A percentile compares a stretch with the other conserved stretches of the same genome.
These are phyloP conservation scores for Draba incana DNA, from an alignment of 345 rosid species.

Conservation along the genomic window DNA sequence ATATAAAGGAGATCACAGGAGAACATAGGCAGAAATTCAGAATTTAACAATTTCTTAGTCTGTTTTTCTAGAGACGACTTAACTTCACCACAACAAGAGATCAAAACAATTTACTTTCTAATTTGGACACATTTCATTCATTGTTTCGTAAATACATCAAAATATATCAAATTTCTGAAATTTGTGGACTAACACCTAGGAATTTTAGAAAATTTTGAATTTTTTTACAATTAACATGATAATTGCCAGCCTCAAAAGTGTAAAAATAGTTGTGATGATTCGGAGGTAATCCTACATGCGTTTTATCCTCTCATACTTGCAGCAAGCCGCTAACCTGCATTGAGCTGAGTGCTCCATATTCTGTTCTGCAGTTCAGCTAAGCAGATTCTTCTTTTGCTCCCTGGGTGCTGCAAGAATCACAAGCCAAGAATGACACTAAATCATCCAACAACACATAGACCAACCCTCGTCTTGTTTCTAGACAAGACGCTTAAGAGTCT, in stretches of 20 bases:
- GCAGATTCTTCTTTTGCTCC: slow-evolving; percentile 18
- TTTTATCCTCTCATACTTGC: slow-evolving; percentile 5
- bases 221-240: no score
- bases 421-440: slow-evolving; percentile 20
- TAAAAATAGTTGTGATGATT: background rate
- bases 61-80: no score
- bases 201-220: no score
- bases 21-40: no score
- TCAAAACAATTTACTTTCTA: no score
- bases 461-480: background rate
- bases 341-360: slow-evolving; percentile 12
- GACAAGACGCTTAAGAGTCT: background rate
- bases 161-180: no score
- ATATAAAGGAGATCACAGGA: no score
- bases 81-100: no score
- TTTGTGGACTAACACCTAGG: no score
- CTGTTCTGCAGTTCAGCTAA: slow-evolving; percentile 2
- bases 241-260: background rate
- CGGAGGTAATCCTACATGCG: background rate
- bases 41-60: no score
- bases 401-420: slow-evolving; percentile 17
- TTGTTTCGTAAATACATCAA: no score
- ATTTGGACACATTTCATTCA: no score
- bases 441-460: slow-evolving; percentile 9
- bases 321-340: background rate